A percentile compares a stretch with the other conserved stretches of the same genome.
phyloP scores from a whole-genome alignment of 108 stramenopile genomes.

The Fistulifera solaris region DNA sequence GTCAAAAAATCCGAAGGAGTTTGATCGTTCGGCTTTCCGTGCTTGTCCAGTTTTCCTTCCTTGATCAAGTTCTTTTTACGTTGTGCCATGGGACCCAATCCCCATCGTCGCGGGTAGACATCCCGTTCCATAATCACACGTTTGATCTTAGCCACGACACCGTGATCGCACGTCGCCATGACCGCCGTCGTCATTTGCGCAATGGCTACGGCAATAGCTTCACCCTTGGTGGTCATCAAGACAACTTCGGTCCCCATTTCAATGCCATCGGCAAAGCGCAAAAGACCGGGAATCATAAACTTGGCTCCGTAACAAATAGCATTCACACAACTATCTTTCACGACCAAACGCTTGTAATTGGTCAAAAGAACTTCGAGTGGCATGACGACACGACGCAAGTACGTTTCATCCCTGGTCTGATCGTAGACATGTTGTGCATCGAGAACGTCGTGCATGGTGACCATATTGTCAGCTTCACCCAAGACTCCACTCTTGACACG shows the following conservation, averaged over 20 bases:
- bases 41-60: slow-evolving; percentile 97
- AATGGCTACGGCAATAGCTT: slow-evolving; percentile 97
- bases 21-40: slow-evolving; percentile 94
- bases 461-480: slow-evolving; percentile 85
- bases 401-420: slow-evolving; percentile 96
- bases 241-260: slow-evolving; percentile 97
- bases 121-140: slow-evolving; percentile 99
- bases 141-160: slow-evolving; percentile 99
- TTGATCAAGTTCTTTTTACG: slow-evolving; percentile 96
- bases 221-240: slow-evolving; percentile 99
- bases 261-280: slow-evolving; percentile 97
- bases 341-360: slow-evolving; percentile 96
- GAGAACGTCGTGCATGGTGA: slow-evolving; percentile 99
- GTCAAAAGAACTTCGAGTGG: slow-evolving; percentile 94
- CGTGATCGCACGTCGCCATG: slow-evolving; percentile 99
- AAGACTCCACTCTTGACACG: slow-evolving; percentile 93
- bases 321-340: slow-evolving; percentile 99
- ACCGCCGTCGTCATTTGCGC: slow-evolving; percentile 99
- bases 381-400: slow-evolving; percentile 95
- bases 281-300: slow-evolving; percentile 97
- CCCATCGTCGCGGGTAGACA: slow-evolving; percentile 98
- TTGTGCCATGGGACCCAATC: slow-evolving; percentile 96
- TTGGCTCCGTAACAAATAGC: slow-evolving; percentile 99
- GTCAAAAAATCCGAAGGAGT: slow-evolving; percentile 91
- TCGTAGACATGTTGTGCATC: slow-evolving; percentile 99